Percentiles rank a stretch among this genome's conserved stretches.
Evolutionary conservation across 2,329 filamentous ascomycete species (phyloP).

Genomic region (Pyrenophora teres): DNA sequence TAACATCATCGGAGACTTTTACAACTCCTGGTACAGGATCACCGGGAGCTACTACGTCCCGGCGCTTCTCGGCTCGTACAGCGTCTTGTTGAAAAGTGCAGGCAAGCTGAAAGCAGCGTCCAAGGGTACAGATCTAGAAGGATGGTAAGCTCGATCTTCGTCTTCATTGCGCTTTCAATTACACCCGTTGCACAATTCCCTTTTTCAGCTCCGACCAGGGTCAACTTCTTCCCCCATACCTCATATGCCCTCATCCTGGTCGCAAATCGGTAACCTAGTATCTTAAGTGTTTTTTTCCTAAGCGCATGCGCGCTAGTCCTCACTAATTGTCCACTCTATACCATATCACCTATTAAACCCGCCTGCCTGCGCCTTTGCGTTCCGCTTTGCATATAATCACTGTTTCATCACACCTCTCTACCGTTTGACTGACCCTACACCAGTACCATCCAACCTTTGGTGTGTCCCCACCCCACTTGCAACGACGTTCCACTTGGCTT

Average conservation of each 20-base stretch:
- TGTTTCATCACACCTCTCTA: conserved; percentile 9
- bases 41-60: conserved; percentile 45
- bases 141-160: conserved; percentile 45
- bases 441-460: conserved; percentile 44
- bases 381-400: conserved; percentile 4
- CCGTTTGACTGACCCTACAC: conserved; percentile 22
- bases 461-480: conserved; percentile 33
- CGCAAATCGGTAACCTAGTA: conserved; percentile 38
- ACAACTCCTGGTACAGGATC: conserved; percentile 44
- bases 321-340: conserved; percentile 45
- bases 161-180: conserved; percentile 3
- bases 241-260: conserved; percentile 39
- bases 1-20: conserved; percentile 41
- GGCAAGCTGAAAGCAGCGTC: conserved; percentile 38
- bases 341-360: conserved; percentile 47
- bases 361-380: conserved; percentile 27
- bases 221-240: conserved; percentile 36
- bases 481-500: conserved; percentile 39
- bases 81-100: conserved; percentile 28
- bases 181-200: conserved; percentile 32
- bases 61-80: conserved; percentile 42
- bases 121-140: conserved; percentile 39
- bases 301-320: conserved; percentile 42
- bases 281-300: conserved; percentile 42
- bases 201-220: conserved; percentile 28